Conservation (phyloP, 176 grass and related monocot genomes). For the Neostapfia colusana region DNA sequence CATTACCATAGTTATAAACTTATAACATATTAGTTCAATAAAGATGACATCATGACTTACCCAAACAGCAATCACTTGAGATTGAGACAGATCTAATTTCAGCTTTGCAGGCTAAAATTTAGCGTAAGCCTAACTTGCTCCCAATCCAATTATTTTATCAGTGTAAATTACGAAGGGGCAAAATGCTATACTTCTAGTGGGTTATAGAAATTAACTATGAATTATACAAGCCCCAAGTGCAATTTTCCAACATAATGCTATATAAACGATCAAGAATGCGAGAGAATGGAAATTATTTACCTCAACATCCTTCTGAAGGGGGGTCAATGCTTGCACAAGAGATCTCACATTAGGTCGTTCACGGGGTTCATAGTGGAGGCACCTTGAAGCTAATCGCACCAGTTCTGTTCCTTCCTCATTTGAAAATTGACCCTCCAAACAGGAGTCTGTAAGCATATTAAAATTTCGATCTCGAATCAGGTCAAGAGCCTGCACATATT, state of each 20-base stretch:
- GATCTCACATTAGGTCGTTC: constrained; percentile 91
- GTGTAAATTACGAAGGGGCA: neutral
- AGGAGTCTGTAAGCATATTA: constrained; percentile 95
- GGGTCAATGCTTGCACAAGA: constrained; percentile 74
- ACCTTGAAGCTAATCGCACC: constrained; percentile 94
- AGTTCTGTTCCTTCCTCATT: constrained; percentile 96
- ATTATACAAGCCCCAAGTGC: neutral
- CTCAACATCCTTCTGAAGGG: constrained; percentile 86
- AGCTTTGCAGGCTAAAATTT: neutral
- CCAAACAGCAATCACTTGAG: neutral
- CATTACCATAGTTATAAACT: neutral
- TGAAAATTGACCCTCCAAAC: constrained; percentile 96
- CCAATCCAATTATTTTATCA: neutral
- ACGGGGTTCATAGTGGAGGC: constrained; percentile 91
- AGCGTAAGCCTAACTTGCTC: neutral
- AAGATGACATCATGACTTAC: neutral
- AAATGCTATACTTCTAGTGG: neutral
- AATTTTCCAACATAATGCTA: constrained; percentile 10
- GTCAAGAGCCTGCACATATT: constrained; percentile 84
- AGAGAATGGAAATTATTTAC: constrained; percentile 48
- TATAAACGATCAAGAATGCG: constrained; percentile 1
- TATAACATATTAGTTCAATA: neutral
- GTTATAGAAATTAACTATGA: constrained; percentile 29
- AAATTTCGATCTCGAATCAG: constrained; percentile 95
- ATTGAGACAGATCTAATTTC: neutral